phyloP scores from a whole-genome alignment of 2,329 filamentous ascomycete genomes.

The Pseudogymnoascus sp. region DNA sequence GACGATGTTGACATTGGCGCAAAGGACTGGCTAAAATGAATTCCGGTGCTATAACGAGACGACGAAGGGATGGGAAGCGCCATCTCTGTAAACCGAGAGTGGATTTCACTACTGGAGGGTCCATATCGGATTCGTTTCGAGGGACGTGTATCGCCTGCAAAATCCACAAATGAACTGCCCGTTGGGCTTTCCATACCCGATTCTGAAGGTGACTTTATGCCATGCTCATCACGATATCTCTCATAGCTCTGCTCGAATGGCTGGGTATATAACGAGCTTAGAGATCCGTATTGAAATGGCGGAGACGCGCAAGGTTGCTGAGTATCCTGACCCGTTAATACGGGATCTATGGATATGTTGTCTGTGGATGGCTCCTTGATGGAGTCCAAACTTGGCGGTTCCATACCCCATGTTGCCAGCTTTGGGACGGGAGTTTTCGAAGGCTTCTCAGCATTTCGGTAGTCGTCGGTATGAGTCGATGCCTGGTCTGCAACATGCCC shows the following conservation, averaged over 20 bases:
- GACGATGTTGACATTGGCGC: conserved; percentile 31
- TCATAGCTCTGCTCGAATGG: conserved; percentile 21
- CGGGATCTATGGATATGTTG: conserved; percentile 17
- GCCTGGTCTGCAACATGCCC: neutral
- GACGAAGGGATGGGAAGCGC: conserved; percentile 17
- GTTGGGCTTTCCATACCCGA: conserved; percentile 16
- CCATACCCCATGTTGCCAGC: neutral
- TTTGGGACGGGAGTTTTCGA: neutral
- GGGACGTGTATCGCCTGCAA: conserved; percentile 13
- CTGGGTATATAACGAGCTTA: conserved; percentile 6
- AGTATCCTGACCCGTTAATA: conserved; percentile 10
- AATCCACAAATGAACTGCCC: conserved; percentile 14
- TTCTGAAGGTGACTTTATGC: conserved; percentile 21
- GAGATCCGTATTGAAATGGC: conserved; percentile 8
- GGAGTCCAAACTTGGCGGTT: neutral
- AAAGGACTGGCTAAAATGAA: conserved; percentile 15
- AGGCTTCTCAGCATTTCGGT: neutral
- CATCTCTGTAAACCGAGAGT: conserved; percentile 14
- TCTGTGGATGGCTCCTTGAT: neutral
- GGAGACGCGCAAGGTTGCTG: conserved; percentile 11
- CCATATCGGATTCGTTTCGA: conserved; percentile 19
- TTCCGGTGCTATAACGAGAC: conserved; percentile 9
- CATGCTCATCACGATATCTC: conserved; percentile 16
- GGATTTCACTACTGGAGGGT: conserved; percentile 6
- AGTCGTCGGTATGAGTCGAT: neutral